Evolutionary conservation across 1,284 basidiomycete species (phyloP).

Genomic region (Heliocybe sulcata): DNA sequence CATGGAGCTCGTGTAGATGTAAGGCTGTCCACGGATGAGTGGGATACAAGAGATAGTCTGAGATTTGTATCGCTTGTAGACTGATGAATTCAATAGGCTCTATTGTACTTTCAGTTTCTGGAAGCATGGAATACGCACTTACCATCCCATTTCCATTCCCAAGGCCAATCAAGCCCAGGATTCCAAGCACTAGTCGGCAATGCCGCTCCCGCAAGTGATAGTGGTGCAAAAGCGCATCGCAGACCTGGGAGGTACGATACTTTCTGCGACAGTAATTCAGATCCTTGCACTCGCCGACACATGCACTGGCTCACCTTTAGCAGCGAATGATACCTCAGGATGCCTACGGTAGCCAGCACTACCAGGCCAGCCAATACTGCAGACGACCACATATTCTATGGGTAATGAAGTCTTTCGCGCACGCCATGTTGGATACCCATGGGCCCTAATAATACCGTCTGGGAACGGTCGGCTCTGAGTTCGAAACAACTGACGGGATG

Average conservation of each 20-base stretch:
- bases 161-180: neutral
- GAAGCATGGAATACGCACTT: neutral
- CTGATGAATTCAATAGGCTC: neutral
- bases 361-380: too few relatives aligned
- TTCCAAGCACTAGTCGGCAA: neutral
- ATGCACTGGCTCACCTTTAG: too few relatives aligned
- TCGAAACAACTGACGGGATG: too few relatives aligned
- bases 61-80: neutral
- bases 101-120: neutral
- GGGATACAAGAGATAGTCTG: conserved; percentile 1
- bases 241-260: neutral
- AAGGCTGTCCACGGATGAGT: neutral
- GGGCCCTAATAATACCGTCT: too few relatives aligned
- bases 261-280: neutral
- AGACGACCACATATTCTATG: too few relatives aligned
- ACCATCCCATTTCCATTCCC: neutral
- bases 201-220: neutral
- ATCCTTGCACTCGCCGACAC: too few relatives aligned
- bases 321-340: too few relatives aligned
- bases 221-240: neutral
- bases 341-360: too few relatives aligned
- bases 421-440: too few relatives aligned
- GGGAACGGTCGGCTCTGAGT: too few relatives aligned
- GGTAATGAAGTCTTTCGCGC: too few relatives aligned
- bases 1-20: neutral